These are phyloP conservation scores for Solanum appendiculatum DNA, from an alignment of 257 asterid genomes.

Conservation along the genomic window DNA sequence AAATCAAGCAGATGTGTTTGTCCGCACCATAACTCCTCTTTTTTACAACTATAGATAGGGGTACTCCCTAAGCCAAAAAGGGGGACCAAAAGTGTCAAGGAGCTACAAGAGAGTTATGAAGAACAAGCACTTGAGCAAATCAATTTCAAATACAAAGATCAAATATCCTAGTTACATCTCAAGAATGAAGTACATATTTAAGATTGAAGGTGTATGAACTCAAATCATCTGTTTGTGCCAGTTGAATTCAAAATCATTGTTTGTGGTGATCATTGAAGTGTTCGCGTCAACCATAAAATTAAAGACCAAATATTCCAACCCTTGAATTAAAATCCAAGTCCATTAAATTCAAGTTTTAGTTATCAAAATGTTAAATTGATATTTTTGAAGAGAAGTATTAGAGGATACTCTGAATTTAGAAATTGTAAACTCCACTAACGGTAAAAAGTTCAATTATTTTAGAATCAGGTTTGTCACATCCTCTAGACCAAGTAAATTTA, in stretches of 20 bases:
- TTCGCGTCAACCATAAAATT: background rate
- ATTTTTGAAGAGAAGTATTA: background rate
- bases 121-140: background rate
- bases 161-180: background rate
- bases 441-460: background rate
- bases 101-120: background rate
- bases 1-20: background rate
- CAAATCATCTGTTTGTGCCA: background rate
- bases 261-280: background rate
- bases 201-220: background rate
- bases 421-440: background rate
- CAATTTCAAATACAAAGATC: background rate
- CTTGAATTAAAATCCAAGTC: background rate
- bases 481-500: background rate
- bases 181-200: background rate
- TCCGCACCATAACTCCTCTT: background rate
- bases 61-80: background rate
- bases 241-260: background rate
- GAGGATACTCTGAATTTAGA: background rate
- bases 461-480: background rate
- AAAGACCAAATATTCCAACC: background rate
- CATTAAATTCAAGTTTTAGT: background rate
- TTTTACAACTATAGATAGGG: background rate
- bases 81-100: background rate
- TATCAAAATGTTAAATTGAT: background rate